A percentile compares a stretch with the other conserved stretches of the same genome.
These are phyloP conservation scores for Boletellus ananiceps DNA, from an alignment of 768 basidiomycete genomes.

Conservation along the genomic window DNA sequence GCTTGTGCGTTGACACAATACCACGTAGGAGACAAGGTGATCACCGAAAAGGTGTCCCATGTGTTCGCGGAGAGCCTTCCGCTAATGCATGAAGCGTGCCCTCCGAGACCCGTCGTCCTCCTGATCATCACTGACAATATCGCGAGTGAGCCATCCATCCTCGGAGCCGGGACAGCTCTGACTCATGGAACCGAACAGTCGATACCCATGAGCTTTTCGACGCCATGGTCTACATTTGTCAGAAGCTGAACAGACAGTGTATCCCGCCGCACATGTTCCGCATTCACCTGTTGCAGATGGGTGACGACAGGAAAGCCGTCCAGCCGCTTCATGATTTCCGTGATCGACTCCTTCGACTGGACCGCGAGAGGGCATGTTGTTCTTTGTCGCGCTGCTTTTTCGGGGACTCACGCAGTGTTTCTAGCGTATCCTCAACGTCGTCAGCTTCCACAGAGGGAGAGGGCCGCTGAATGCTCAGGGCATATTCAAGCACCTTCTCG, in stretches of 20 bases:
- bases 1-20: background rate
- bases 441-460: slow-evolving; percentile 24
- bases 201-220: slow-evolving; percentile 13
- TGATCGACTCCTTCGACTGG: slow-evolving; percentile 15
- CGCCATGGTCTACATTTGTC: slow-evolving; percentile 7
- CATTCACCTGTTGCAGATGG: slow-evolving; percentile 24
- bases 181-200: slow-evolving; percentile 1
- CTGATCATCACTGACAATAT: slow-evolving; percentile 21
- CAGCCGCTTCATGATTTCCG: slow-evolving; percentile 20
- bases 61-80: slow-evolving; percentile 18
- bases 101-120: slow-evolving; percentile 8
- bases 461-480: slow-evolving; percentile 18
- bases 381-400: background rate
- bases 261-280: slow-evolving; percentile 19
- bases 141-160: slow-evolving; percentile 8
- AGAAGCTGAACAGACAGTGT: slow-evolving; percentile 4
- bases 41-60: slow-evolving; percentile 15
- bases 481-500: slow-evolving; percentile 19
- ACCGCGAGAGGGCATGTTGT: slow-evolving; percentile 12
- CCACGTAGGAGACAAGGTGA: slow-evolving; percentile 12
- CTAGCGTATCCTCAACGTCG: slow-evolving; percentile 18
- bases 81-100: background rate
- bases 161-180: background rate
- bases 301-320: slow-evolving; percentile 19
- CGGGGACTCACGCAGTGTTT: background rate